phyloP scores from a whole-genome alignment of 345 rosid genomes.

The Moricandia arvensis region DNA sequence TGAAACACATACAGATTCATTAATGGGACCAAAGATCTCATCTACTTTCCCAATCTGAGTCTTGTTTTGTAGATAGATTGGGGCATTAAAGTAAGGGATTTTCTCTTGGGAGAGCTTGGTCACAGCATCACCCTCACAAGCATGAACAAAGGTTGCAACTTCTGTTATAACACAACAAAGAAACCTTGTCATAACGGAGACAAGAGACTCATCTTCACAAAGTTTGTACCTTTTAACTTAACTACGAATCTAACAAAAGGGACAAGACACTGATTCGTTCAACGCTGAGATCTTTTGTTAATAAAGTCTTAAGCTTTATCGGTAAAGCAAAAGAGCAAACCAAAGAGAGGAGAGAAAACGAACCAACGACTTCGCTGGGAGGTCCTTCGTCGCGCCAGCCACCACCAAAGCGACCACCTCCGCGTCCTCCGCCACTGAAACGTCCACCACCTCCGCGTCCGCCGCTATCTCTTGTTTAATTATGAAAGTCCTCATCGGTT shows the following conservation, averaged over 20 bases:
- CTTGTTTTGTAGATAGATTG: constrained; percentile 86
- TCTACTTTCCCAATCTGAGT: constrained; percentile 92
- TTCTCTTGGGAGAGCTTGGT: constrained; percentile 78
- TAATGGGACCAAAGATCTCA: constrained; percentile 93
- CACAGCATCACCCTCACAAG: constrained; percentile 93
- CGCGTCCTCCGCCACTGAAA: constrained; percentile 36
- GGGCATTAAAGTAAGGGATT: constrained; percentile 84
- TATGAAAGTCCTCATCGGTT: no score
- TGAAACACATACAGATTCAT: constrained; percentile 79
- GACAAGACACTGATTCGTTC: neutral
- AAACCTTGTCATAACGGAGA: neutral
- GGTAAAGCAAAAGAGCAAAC: neutral
- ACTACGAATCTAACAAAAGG: no score
- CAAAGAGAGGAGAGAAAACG: constrained; percentile 28
- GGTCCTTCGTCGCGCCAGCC: constrained; percentile 72
- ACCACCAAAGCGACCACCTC: constrained; percentile 49
- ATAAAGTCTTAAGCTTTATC: neutral
- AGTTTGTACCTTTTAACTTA: neutral
- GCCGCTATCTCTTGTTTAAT: constrained; percentile 39
- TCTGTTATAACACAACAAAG: constrained; percentile 65
- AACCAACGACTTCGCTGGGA: constrained; percentile 75
- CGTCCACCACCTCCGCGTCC: constrained; percentile 48
- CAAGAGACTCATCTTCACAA: neutral
- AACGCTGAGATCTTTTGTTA: neutral
- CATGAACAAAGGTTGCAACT: constrained; percentile 78